Evolutionary conservation across 371 early-diverging fungal genomes (phyloP), one percentile per base, ranked within the genome.

Genomic region (Mortierella sp.): DNA sequence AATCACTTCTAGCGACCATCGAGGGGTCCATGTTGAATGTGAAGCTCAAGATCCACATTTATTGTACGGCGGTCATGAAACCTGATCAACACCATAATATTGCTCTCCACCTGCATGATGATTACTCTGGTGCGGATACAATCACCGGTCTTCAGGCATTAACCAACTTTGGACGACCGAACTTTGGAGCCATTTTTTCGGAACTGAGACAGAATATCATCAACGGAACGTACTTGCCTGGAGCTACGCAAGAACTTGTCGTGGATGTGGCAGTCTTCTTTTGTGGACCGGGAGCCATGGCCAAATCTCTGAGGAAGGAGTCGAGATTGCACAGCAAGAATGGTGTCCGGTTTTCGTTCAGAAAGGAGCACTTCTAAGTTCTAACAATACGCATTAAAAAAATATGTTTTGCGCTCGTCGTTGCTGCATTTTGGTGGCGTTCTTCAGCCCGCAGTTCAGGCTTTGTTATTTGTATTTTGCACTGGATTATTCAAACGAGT

Each of bases 41-140:
- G 54, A 83, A 84, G 67, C 82, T 90, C 39, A 90, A 89, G 64
- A 86, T 90, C 62, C 87, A 89, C 52, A 84, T 86, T 34, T 92
- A 92, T 59, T 78, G 91, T 50, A 92, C 92, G 6, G 89, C 84
- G 30, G 84, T 86, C 51, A 84, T 88, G 51, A 82, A 81, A 46
- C 61, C 78, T 17, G 81, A 83, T 47, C 82, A 86, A 31, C 82
- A 84, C 64, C 78, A 81, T 50, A 87, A 87, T 54, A 79, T 88
- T 37, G 80, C 86, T 39, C 72, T 84, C 11, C 82, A 87, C 62
- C 64, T 68, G 23, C 58, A 78, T 19, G 85, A 83, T 42, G 83
- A 86, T 19, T 81, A 61, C 9, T 79, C 81, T 15, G 75, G 81
- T 24, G 64, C 70, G 8, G 88, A 88, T 50, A 83, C 84, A 6